Evolutionary conservation across 305 asterid genomes (phyloP).

Genomic region (Solanum hybrid): DNA sequence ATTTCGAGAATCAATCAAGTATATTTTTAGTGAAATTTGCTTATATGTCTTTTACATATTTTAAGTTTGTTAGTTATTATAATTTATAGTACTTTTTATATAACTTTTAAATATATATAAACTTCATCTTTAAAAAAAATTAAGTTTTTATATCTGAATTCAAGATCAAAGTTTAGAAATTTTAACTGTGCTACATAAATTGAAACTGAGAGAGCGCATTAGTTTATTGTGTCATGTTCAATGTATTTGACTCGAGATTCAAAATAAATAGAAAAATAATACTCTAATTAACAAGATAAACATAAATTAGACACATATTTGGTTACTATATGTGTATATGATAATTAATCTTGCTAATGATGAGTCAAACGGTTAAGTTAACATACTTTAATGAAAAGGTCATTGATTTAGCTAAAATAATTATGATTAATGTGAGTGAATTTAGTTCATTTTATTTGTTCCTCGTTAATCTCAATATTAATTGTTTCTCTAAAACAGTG

Average conservation of each 20-base stretch:
- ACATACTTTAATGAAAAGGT: neutral
- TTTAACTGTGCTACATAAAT: neutral
- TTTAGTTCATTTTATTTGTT: neutral
- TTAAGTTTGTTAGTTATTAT: neutral
- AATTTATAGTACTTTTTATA: neutral
- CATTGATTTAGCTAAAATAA: neutral
- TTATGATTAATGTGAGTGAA: neutral
- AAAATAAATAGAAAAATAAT: neutral
- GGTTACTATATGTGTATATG: neutral
- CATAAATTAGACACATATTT: neutral
- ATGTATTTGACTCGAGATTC: neutral
- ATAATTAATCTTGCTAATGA: neutral
- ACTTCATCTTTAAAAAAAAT: neutral
- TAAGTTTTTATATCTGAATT: neutral
- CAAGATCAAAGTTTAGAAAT: neutral
- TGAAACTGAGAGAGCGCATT: accelerated
- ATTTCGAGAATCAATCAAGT: neutral
- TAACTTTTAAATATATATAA: neutral
- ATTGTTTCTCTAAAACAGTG: neutral
- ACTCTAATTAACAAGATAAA: neutral
- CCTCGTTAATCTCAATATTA: neutral
- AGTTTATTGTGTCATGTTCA: neutral
- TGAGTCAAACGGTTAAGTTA: neutral
- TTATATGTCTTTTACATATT: neutral
- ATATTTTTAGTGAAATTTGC: neutral